Evolutionary conservation across 2,329 filamentous ascomycete species (phyloP).

Genomic region (Botrytis squamosa): DNA sequence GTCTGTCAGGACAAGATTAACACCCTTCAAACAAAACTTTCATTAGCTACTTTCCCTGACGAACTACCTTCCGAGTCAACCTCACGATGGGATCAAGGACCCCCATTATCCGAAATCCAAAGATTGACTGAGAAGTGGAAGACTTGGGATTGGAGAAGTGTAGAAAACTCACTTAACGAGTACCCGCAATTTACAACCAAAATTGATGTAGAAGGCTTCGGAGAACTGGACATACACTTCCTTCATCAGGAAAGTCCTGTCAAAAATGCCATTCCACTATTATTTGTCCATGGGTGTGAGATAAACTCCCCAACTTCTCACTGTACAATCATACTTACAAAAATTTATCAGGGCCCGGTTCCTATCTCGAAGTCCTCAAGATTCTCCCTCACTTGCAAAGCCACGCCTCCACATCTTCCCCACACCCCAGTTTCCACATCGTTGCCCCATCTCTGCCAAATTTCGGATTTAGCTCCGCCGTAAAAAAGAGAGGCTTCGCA

Average conservation of each 20-base stretch:
- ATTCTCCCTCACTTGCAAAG: background rate
- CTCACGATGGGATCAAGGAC: constrained; percentile 3
- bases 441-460: background rate
- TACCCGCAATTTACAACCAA: constrained; percentile 37
- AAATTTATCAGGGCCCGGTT: constrained; percentile 56
- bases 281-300: constrained; percentile 56
- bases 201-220: constrained; percentile 57
- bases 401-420: background rate
- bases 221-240: constrained; percentile 60
- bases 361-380: constrained; percentile 60
- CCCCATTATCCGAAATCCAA: constrained; percentile 6
- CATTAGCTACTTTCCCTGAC: background rate
- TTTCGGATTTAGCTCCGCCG: background rate
- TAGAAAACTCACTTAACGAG: constrained; percentile 29
- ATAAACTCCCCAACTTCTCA: background rate
- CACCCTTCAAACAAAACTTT: background rate
- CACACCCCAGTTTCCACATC: background rate
- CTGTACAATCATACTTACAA: background rate
- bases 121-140: constrained; percentile 6
- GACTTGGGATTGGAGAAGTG: background rate
- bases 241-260: constrained; percentile 51
- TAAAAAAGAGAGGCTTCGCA: background rate
- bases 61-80: background rate
- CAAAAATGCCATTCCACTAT: constrained; percentile 57
- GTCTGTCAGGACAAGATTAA: background rate